Evolutionary conservation across 768 basidiomycete genomes (phyloP).

Genomic region (Collybia mongolica): DNA sequence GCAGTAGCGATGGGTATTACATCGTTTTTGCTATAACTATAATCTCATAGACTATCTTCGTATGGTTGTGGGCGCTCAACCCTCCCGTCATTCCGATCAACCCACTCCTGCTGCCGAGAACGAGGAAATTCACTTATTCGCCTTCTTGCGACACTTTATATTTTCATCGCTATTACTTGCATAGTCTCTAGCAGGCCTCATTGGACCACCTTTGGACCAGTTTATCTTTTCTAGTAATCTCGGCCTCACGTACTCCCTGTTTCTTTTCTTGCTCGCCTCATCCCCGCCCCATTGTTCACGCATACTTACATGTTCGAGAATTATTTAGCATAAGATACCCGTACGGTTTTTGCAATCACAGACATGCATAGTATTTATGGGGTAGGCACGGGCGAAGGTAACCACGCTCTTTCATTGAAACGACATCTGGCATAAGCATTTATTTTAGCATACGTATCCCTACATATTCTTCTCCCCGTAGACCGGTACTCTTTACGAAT

Average conservation of each 20-base stretch:
- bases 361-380: slow-evolving; percentile 1
- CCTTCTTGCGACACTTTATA: not conserved
- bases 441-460: slow-evolving; percentile 5
- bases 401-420: slow-evolving; percentile 9
- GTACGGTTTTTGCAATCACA: slow-evolving; percentile 11
- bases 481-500: slow-evolving; percentile 7
- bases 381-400: not conserved
- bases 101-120: slow-evolving; percentile 12
- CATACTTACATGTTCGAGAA: slow-evolving; percentile 9
- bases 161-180: slow-evolving; percentile 15
- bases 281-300: slow-evolving; percentile 1
- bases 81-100: slow-evolving; percentile 4
- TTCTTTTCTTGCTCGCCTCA: not conserved
- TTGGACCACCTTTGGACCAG: slow-evolving; percentile 12
- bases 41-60: slow-evolving; percentile 1
- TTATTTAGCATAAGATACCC: slow-evolving; percentile 20
- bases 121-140: not conserved
- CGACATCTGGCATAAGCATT: not conserved
- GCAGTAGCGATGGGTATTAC: slow-evolving; percentile 25
- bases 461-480: slow-evolving; percentile 11
- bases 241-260: not conserved
- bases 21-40: slow-evolving; percentile 28
- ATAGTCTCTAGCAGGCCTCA: slow-evolving; percentile 10
- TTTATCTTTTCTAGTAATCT: slow-evolving; percentile 3
- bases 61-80: slow-evolving; percentile 5